phyloP scores from a whole-genome alignment of 2,329 filamentous ascomycete species.

The Arthrocladium fulminans region DNA sequence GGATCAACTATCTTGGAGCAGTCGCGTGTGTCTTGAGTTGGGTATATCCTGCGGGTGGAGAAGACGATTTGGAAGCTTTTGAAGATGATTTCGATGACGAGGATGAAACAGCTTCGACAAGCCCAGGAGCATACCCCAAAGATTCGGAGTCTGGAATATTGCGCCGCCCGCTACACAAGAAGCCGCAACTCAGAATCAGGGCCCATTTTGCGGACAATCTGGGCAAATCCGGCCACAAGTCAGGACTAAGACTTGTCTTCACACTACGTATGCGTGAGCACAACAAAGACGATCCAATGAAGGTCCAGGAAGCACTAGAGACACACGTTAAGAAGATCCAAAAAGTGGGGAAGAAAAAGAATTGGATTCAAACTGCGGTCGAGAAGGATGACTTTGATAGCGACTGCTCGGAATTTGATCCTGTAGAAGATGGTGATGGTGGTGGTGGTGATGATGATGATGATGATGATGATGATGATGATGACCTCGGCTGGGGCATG shows the following conservation, averaged over 20 bases:
- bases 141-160: neutral
- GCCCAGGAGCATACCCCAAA: neutral
- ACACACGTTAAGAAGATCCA: slow-evolving; percentile 34
- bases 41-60: slow-evolving; percentile 53
- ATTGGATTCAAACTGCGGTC: slow-evolving; percentile 36
- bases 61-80: slow-evolving; percentile 22
- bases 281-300: slow-evolving; percentile 30
- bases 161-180: slow-evolving; percentile 6
- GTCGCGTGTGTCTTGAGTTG: slow-evolving; percentile 50
- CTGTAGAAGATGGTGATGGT: neutral
- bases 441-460: neutral
- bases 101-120: neutral
- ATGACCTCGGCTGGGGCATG: slow-evolving; percentile 7
- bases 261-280: slow-evolving; percentile 32
- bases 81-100: neutral
- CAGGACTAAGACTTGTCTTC: slow-evolving; percentile 39
- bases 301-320: slow-evolving; percentile 24
- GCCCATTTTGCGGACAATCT: slow-evolving; percentile 35
- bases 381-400: neutral
- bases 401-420: neutral
- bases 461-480: neutral
- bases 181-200: slow-evolving; percentile 33
- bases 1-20: slow-evolving; percentile 55
- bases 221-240: slow-evolving; percentile 33
- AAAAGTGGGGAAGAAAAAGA: slow-evolving; percentile 53